These are phyloP conservation scores for Moringa oleifera DNA, from an alignment of 345 rosid species.

Conservation along the genomic window DNA sequence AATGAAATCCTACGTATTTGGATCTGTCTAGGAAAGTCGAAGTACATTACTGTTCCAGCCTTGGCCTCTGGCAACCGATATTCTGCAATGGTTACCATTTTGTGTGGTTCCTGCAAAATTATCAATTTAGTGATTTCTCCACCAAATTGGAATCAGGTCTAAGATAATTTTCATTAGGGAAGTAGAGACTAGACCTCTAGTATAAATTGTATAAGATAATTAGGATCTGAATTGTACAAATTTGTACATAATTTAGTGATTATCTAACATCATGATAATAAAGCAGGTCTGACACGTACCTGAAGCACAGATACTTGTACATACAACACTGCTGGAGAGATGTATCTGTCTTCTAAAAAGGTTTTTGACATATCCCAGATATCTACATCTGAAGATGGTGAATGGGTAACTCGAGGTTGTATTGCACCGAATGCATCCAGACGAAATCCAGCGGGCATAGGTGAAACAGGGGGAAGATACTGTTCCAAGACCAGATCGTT, in stretches of 20 bases:
- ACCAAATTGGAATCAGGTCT: not conserved
- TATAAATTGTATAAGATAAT: too few relatives aligned
- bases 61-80: constrained; percentile 75
- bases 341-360: constrained; percentile 66
- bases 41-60: constrained; percentile 78
- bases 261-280: not conserved
- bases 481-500: constrained; percentile 75
- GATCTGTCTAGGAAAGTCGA: constrained; percentile 62
- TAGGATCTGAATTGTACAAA: too few relatives aligned
- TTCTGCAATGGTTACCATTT: constrained; percentile 73
- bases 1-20: constrained; percentile 58
- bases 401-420: constrained; percentile 73
- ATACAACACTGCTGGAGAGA: constrained; percentile 72
- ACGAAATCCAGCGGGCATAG: constrained; percentile 76
- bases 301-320: constrained; percentile 83
- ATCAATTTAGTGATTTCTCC: not conserved
- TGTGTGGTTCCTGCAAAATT: constrained; percentile 50
- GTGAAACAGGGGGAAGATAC: constrained; percentile 72
- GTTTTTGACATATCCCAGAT: constrained; percentile 53
- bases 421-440: constrained; percentile 77
- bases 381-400: constrained; percentile 62
- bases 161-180: not conserved
- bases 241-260: too few relatives aligned
- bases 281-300: constrained; percentile 40
- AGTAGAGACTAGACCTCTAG: not conserved